These are phyloP conservation scores for Trichoderma gracile DNA, from an alignment of 2,329 filamentous ascomycete genomes.

Conservation along the genomic window DNA sequence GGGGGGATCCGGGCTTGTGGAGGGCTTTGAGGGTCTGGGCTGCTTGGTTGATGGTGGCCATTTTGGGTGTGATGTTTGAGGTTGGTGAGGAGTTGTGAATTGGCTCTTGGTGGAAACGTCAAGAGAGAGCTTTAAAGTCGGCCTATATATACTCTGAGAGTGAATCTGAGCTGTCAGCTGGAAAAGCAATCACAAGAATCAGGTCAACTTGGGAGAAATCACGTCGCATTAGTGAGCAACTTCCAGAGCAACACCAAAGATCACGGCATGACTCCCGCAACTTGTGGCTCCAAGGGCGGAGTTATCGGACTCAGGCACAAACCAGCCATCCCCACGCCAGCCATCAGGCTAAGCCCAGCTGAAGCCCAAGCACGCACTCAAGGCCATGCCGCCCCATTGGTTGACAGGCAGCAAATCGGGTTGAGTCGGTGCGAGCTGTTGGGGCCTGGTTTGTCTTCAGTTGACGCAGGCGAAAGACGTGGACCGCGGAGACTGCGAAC, in stretches of 20 bases:
- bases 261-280: not conserved
- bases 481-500: not conserved
- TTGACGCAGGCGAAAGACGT: not conserved
- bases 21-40: slow-evolving; percentile 46
- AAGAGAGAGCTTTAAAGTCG: not conserved
- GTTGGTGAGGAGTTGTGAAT: not conserved
- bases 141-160: not conserved
- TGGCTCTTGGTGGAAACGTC: not conserved
- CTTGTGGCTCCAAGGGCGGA: slow-evolving; percentile 1
- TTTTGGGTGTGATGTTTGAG: too few relatives aligned
- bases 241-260: not conserved
- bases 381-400: not conserved
- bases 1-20: slow-evolving; percentile 52
- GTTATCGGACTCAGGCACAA: not conserved
- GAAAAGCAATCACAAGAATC: not conserved
- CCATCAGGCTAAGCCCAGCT: not conserved
- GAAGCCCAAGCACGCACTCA: not conserved
- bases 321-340: not conserved
- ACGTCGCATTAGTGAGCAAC: not conserved
- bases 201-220: not conserved
- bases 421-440: not conserved
- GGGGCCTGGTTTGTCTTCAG: not conserved
- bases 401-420: not conserved
- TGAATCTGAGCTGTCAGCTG: not conserved
- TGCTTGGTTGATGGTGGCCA: slow-evolving; percentile 33